Percentiles rank a stretch among this genome's conserved stretches.
These are phyloP conservation scores for Ceratocystis cubensis DNA, from an alignment of 2,329 filamentous ascomycete species.

Conservation along the genomic window DNA sequence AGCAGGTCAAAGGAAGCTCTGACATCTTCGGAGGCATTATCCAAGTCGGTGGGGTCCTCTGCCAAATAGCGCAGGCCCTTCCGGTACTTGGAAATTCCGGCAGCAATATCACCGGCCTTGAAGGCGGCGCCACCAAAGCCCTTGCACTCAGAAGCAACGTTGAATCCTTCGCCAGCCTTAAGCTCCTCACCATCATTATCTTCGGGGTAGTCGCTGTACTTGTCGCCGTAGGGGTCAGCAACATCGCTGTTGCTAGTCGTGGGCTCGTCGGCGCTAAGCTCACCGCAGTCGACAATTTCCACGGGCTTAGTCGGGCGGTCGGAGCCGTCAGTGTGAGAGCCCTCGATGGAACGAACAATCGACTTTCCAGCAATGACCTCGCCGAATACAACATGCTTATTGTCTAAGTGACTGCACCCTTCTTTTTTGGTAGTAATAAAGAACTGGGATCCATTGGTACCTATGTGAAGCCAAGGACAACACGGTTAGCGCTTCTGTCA, in stretches of 20 bases:
- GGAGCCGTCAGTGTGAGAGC: constrained; percentile 55
- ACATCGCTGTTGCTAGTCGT: constrained; percentile 53
- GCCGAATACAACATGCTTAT: constrained; percentile 95
- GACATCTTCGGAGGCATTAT: constrained; percentile 57
- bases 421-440: constrained; percentile 91
- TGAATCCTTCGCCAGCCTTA: constrained; percentile 45
- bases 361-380: constrained; percentile 90
- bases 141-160: constrained; percentile 77
- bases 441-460: constrained; percentile 95
- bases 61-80: constrained; percentile 84
- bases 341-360: constrained; percentile 79
- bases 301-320: constrained; percentile 70
- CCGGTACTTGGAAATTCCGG: constrained; percentile 82
- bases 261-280: constrained; percentile 62
- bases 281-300: constrained; percentile 69
- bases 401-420: constrained; percentile 68
- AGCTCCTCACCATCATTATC: constrained; percentile 52
- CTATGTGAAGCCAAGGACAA: constrained; percentile 30
- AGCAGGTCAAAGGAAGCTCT: constrained; percentile 56
- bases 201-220: constrained; percentile 91
- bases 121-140: constrained; percentile 86
- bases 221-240: constrained; percentile 72
- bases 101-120: constrained; percentile 57
- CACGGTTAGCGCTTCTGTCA: constrained; percentile 18
- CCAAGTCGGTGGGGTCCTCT: constrained; percentile 58